Evolutionary conservation across 257 asterid genomes (phyloP).

Genomic region (Solanum chmielewskii): DNA sequence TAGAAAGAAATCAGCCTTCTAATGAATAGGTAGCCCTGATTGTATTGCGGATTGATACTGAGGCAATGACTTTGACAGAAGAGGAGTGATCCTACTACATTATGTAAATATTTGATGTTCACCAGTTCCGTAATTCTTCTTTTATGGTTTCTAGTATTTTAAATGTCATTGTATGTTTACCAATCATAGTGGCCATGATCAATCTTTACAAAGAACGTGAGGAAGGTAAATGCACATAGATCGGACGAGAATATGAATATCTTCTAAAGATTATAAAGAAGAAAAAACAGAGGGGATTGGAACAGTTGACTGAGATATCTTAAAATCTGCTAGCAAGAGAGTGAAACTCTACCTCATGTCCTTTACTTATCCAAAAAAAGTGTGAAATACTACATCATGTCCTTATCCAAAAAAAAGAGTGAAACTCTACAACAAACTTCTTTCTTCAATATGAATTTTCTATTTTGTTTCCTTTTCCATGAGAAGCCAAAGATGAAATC

Average conservation of each 20-base stretch:
- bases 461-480: neutral
- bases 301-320: neutral
- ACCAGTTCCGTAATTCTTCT: neutral
- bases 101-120: neutral
- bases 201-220: neutral
- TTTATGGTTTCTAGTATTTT: neutral
- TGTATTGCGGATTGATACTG: neutral
- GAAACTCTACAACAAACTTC: neutral
- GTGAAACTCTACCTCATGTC: neutral
- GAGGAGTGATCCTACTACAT: neutral
- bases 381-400: neutral
- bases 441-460: neutral
- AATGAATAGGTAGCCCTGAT: neutral
- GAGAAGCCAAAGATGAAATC: neutral
- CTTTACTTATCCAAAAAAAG: neutral
- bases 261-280: neutral
- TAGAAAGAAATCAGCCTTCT: neutral
- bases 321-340: neutral
- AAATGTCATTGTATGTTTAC: neutral
- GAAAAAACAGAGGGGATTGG: neutral
- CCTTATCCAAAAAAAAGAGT: neutral
- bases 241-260: neutral
- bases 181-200: neutral
- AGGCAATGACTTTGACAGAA: neutral
- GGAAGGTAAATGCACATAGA: neutral